These are phyloP conservation scores for Mariannaea elegans DNA, from an alignment of 2,329 filamentous ascomycete species.

Conservation along the genomic window DNA sequence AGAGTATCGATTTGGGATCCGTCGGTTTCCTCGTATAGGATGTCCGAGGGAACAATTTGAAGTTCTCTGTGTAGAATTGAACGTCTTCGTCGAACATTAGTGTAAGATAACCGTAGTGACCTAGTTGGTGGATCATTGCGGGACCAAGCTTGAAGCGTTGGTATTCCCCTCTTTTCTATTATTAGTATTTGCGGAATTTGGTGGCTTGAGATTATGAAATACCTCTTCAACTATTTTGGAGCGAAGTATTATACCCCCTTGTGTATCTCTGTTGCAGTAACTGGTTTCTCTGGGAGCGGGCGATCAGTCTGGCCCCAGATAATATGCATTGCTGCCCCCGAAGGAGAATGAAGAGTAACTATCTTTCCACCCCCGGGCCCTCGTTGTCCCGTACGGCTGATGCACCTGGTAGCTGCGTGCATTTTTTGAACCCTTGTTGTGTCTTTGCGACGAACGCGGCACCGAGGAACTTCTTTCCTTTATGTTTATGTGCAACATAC, in stretches of 20 bases:
- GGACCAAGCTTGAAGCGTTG: too few relatives aligned
- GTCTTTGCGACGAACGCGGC: background rate
- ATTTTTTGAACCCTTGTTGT: background rate
- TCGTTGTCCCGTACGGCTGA: background rate
- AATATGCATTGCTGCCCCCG: background rate
- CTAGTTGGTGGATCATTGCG: conserved; percentile 12
- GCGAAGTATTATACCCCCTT: background rate
- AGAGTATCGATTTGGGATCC: conserved; percentile 33
- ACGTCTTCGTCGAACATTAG: conserved; percentile 43
- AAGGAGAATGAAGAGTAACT: background rate
- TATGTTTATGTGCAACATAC: background rate
- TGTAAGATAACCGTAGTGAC: conserved; percentile 15
- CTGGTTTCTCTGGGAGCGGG: background rate
- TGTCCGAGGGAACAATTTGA: too few relatives aligned
- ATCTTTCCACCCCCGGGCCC: background rate
- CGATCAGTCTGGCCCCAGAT: conserved; percentile 1
- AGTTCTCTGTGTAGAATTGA: conserved; percentile 53
- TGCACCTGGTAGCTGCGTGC: background rate
- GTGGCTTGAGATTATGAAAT: too few relatives aligned
- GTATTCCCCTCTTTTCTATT: too few relatives aligned
- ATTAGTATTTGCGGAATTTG: too few relatives aligned
- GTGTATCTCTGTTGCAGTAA: too few relatives aligned
- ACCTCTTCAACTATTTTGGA: background rate
- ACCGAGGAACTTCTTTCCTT: background rate
- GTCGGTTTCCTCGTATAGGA: conserved; percentile 27